These are phyloP conservation scores for Entomortierella beljakovae DNA, from an alignment of 192 early-diverging fungal species.

Conservation along the genomic window DNA sequence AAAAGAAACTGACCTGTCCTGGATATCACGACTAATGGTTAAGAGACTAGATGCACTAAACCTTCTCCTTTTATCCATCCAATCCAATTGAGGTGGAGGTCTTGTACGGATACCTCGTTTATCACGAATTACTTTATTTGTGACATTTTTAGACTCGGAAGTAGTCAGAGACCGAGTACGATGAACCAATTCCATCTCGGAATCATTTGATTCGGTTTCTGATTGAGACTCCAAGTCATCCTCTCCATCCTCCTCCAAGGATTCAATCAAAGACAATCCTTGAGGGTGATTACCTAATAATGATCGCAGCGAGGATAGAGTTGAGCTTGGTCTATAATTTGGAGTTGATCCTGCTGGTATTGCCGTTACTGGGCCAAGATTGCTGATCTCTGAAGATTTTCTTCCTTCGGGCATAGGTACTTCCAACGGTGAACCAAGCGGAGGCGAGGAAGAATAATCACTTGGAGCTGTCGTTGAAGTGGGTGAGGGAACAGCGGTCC, in stretches of 20 bases:
- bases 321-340: constrained; percentile 32
- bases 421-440: constrained; percentile 11
- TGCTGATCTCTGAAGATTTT: neutral
- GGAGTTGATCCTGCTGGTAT: constrained; percentile 6
- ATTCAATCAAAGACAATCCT: constrained; percentile 44
- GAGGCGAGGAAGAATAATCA: neutral
- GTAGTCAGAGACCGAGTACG: constrained; percentile 28
- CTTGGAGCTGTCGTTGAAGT: neutral
- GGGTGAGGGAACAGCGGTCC: neutral
- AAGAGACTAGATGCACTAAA: constrained; percentile 41
- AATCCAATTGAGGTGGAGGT: constrained; percentile 41
- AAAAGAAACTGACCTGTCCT: constrained; percentile 28
- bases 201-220: constrained; percentile 40
- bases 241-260: constrained; percentile 40
- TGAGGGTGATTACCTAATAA: constrained; percentile 49
- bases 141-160: neutral
- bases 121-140: neutral
- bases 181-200: constrained; percentile 38
- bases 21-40: constrained; percentile 49
- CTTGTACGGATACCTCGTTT: constrained; percentile 17
- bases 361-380: neutral
- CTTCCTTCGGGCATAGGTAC: neutral
- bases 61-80: constrained; percentile 44
- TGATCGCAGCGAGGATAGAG: constrained; percentile 45
- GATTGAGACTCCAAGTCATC: constrained; percentile 41